Evolutionary conservation across 257 asterid species (phyloP).

Genomic region (Oldenlandia corymbosa): DNA sequence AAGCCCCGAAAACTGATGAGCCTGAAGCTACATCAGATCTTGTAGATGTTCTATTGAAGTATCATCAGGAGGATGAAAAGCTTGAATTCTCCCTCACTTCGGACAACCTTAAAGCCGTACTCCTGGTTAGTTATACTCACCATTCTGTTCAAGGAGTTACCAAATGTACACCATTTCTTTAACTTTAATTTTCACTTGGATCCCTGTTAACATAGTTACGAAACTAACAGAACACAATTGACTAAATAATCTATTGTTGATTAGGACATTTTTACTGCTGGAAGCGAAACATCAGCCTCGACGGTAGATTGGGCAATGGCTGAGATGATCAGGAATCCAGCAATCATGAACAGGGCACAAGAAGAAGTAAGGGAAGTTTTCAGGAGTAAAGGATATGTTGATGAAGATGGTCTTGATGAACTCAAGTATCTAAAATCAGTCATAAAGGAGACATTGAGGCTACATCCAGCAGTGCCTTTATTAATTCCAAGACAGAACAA

Average conservation of each 20-base stretch:
- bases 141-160: too few species aligned
- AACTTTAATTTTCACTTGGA: too few species aligned
- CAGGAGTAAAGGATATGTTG: neutral
- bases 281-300: slow-evolving; percentile 1
- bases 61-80: slow-evolving; percentile 7
- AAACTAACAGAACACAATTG: too few species aligned
- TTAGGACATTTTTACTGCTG: slow-evolving; percentile 8
- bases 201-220: too few species aligned
- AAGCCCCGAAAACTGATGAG: neutral
- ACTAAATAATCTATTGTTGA: too few species aligned
- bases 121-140: slow-evolving; percentile 20
- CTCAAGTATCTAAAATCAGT: neutral
- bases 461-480: too few species aligned
- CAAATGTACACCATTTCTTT: too few species aligned
- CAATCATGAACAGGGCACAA: slow-evolving; percentile 2
- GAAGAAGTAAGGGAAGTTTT: slow-evolving; percentile 8
- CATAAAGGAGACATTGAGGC: neutral
- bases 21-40: too few species aligned
- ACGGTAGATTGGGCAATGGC: slow-evolving; percentile 4
- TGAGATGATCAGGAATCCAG: neutral
- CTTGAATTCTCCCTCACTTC: slow-evolving; percentile 3
- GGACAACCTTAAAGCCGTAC: slow-evolving; percentile 18
- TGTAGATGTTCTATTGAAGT: slow-evolving; percentile 21
- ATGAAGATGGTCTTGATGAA: neutral
- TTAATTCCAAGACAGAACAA: too few species aligned